Evolutionary conservation across 192 early-diverging fungal genomes (phyloP).

Genomic region (Oehlia diaphana): DNA sequence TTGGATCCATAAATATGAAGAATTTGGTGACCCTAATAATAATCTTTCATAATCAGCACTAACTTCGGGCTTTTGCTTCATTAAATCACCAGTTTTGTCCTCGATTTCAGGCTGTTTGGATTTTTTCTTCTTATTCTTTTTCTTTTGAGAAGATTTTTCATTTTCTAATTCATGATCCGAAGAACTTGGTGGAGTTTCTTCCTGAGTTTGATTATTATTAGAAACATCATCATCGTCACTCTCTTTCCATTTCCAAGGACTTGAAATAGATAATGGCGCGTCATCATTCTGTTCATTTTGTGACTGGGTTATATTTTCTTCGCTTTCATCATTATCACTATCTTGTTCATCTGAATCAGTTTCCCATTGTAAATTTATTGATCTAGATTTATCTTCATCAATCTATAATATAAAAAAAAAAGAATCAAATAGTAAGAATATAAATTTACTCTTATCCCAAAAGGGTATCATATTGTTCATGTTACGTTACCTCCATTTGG

Average conservation of each 20-base stretch:
- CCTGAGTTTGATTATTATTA: background rate
- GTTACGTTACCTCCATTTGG: slow-evolving; percentile 29
- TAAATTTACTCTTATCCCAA: no score
- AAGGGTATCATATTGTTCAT: background rate
- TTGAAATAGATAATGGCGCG: slow-evolving; percentile 35
- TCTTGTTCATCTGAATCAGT: slow-evolving; percentile 34
- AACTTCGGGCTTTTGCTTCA: slow-evolving; percentile 68
- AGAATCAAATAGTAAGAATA: no score
- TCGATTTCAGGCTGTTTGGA: background rate
- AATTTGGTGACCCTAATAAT: slow-evolving; percentile 91
- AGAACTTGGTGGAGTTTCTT: slow-evolving; percentile 24
- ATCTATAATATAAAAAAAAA: slow-evolving; percentile 5
- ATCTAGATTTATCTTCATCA: slow-evolving; percentile 33
- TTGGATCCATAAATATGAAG: slow-evolving; percentile 98
- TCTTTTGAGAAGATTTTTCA: slow-evolving; percentile 47
- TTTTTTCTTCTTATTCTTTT: slow-evolving; percentile 49
- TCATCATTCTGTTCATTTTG: slow-evolving; percentile 31
- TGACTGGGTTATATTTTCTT: slow-evolving; percentile 36
- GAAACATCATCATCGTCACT: slow-evolving; percentile 23
- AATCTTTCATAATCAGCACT: slow-evolving; percentile 91
- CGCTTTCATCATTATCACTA: slow-evolving; percentile 31
- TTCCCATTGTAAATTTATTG: slow-evolving; percentile 30
- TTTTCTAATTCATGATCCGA: slow-evolving; percentile 41
- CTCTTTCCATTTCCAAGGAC: slow-evolving; percentile 41
- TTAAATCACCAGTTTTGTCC: slow-evolving; percentile 71